Evolutionary conservation across 2,329 filamentous ascomycete genomes (phyloP).

Genomic region (Metarhizium album): DNA sequence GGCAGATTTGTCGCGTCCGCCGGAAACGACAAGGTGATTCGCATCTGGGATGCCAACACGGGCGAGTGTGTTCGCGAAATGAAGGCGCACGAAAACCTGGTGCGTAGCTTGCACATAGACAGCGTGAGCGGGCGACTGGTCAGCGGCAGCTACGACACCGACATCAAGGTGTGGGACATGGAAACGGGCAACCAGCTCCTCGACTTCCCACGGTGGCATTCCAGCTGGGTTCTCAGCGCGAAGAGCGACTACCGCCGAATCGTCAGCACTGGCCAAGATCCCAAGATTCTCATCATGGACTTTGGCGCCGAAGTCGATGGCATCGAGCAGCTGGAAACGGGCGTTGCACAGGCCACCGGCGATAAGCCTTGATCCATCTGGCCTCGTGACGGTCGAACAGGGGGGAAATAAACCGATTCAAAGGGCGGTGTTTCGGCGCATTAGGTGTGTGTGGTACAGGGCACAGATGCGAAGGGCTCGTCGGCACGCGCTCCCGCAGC

Average conservation of each 20-base stretch:
- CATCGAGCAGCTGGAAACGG: constrained; percentile 47
- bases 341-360: neutral
- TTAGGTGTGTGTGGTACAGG: neutral
- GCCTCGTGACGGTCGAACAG: neutral
- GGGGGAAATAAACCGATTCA: neutral
- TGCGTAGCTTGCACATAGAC: constrained; percentile 85
- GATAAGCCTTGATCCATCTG: neutral
- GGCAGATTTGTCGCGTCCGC: constrained; percentile 88
- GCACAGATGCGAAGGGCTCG: neutral
- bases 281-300: constrained; percentile 86
- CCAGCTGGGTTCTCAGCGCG: constrained; percentile 91
- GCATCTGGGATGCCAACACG: constrained; percentile 90
- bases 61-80: constrained; percentile 74
- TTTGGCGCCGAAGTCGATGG: constrained; percentile 58
- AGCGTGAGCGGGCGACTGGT: constrained; percentile 75
- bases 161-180: constrained; percentile 90
- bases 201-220: constrained; percentile 88
- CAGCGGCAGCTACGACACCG: constrained; percentile 88
- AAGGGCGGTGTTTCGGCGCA: neutral
- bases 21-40: constrained; percentile 90
- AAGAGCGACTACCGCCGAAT: constrained; percentile 94
- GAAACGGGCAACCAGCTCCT: constrained; percentile 67
- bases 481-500: neutral
- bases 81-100: constrained; percentile 72
- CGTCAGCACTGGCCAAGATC: constrained; percentile 89